A percentile compares a stretch with the other conserved stretches of the same genome.
Conservation (phyloP, 345 rosid species). For the Psidium guajava region DNA sequence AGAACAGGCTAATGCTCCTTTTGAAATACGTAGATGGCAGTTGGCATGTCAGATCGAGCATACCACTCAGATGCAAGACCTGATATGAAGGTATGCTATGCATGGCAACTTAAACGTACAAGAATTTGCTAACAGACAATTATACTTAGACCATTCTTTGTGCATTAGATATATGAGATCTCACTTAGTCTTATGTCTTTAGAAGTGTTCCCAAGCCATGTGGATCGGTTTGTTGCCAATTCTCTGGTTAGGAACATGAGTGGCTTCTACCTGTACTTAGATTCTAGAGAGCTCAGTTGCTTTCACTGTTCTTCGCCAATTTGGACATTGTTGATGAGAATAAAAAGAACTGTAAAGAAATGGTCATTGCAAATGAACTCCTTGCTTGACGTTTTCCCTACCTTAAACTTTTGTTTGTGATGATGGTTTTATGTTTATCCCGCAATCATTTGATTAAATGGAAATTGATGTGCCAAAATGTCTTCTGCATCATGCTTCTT, state of each 20-base stretch:
- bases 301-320: neutral
- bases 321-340: neutral
- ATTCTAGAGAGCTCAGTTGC: neutral
- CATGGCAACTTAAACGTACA: neutral
- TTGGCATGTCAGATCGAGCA: slow-evolving; percentile 73
- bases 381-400: neutral
- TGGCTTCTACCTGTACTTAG: neutral
- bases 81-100: slow-evolving; percentile 56
- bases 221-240: neutral
- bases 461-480: neutral
- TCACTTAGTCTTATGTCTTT: neutral
- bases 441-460: neutral
- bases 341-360: neutral
- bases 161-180: neutral
- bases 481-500: neutral
- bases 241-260: neutral
- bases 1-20: neutral
- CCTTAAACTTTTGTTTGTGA: neutral
- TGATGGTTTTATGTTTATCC: neutral
- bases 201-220: neutral
- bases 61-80: slow-evolving; percentile 54
- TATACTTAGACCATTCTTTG: neutral
- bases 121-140: neutral
- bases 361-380: neutral
- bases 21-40: slow-evolving; percentile 64